These are phyloP conservation scores for Sextonia rubra DNA, from an alignment of 164 flowering plant species.

Conservation along the genomic window DNA sequence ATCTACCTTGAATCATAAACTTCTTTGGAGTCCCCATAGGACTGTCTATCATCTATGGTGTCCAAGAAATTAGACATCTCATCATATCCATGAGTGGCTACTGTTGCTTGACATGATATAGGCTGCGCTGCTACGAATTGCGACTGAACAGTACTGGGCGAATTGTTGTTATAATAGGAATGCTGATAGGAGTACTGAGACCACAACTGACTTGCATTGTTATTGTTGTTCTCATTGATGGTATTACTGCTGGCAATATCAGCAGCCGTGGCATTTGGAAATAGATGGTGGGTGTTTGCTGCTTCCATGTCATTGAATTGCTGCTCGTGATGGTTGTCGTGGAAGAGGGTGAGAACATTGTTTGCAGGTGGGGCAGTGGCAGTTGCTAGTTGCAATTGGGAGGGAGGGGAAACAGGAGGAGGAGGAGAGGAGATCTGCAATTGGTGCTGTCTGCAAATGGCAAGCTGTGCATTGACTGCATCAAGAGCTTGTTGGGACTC, in stretches of 20 bases:
- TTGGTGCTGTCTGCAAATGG: constrained; percentile 35
- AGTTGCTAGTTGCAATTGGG: constrained; percentile 16
- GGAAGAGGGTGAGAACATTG: constrained; percentile 12
- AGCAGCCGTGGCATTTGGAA: not conserved
- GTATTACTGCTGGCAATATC: not conserved
- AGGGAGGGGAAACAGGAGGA: constrained; percentile 1
- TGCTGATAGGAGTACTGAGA: constrained; percentile 22
- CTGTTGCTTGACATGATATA: constrained; percentile 7
- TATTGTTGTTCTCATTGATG: not conserved
- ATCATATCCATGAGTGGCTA: constrained; percentile 40
- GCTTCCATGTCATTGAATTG: not conserved
- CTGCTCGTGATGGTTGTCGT: not conserved
- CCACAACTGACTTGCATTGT: constrained; percentile 32
- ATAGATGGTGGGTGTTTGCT: not conserved
- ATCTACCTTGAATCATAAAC: constrained; percentile 53
- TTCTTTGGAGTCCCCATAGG: constrained; percentile 52
- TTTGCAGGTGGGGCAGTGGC: not conserved
- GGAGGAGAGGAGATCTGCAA: constrained; percentile 9
- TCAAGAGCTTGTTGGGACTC: constrained; percentile 43
- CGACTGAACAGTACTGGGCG: constrained; percentile 26
- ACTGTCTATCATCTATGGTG: constrained; percentile 61
- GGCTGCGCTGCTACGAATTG: constrained; percentile 24
- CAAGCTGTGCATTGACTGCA: constrained; percentile 41
- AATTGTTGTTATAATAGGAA: constrained; percentile 8
- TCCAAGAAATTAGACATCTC: constrained; percentile 57